Evolutionary conservation across 352 stramenopile species (phyloP), one percentile per base, ranked within the genome.

Genomic region (Hyaloperonospora arabidopsidis): DNA sequence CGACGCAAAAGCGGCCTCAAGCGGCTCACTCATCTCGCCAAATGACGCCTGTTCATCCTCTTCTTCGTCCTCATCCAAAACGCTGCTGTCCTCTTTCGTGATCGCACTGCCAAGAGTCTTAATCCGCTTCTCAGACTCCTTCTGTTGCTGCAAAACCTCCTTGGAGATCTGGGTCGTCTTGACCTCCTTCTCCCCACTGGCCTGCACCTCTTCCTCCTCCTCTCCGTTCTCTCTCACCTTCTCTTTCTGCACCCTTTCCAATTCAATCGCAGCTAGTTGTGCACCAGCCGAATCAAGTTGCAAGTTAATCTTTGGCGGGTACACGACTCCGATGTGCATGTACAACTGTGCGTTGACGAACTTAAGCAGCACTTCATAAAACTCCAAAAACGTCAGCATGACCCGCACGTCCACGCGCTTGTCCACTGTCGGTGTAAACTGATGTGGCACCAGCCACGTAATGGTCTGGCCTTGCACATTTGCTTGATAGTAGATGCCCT

Each of bases 361-460:
- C 70, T 97, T 95, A 51, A 99, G 76, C 22, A 99, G 71, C 45
- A 97, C 92, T 59, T 98, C 80, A 74, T 99, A 99, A 62, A 99
- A 99, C 81, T 99, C 97, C 36, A 99, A 86, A 78, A 99, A 99
- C 36, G 96, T 99, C 23, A 97, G 68, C 97, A 99, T 99, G 18
- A 99, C 96, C 47, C 88, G 84, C 64, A 98, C 97, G 63, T 99
- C 97, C 22, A 99, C 97, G 59, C 98, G 96, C 53, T 96, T 87
- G 50, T 97, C 95, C 51, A 98, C 79, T 17, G 92, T 93, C 29
- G 97, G 96, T 25, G 96, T 98, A 69, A 99, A 99, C 61, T 96
- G 89, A 71, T 99, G 96, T 21, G 97, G 97, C 57, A 98, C 86
- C 15, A 99, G 73, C 97, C 97, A 99, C 54, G 96, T 98, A 47